A percentile compares a stretch with the other conserved stretches of the same genome.
Conservation (phyloP, 768 basidiomycete species). For the Dioszegia aurantiaca region DNA sequence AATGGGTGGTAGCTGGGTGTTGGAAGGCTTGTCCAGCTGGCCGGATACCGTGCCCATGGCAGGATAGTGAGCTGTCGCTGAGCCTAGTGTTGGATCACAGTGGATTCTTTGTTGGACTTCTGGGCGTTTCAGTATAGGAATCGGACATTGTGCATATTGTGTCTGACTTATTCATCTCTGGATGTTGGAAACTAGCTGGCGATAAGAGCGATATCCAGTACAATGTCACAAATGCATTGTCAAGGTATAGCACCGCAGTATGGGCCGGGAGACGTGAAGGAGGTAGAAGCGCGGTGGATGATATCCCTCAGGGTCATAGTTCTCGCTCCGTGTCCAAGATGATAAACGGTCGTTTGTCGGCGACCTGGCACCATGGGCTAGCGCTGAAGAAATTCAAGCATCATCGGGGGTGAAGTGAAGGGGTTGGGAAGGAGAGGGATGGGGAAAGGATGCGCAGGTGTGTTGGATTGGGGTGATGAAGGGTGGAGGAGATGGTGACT, state of each 20-base stretch:
- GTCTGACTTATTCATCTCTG: too few relatives aligned
- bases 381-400: slow-evolving; percentile 52
- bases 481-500: neutral
- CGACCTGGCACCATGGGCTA: slow-evolving; percentile 37
- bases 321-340: slow-evolving; percentile 40
- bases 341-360: slow-evolving; percentile 32
- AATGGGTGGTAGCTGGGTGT: slow-evolving; percentile 1
- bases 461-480: too few relatives aligned
- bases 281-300: too few relatives aligned
- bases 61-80: too few relatives aligned
- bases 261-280: neutral
- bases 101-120: too few relatives aligned
- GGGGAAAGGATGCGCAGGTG: slow-evolving; percentile 4
- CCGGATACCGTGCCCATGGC: too few relatives aligned
- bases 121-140: too few relatives aligned
- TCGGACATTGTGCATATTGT: too few relatives aligned
- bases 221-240: neutral
- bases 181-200: too few relatives aligned
- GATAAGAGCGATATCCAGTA: too few relatives aligned
- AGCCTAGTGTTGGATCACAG: too few relatives aligned
- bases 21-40: too few relatives aligned
- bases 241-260: neutral
- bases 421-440: neutral
- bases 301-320: slow-evolving; percentile 42
- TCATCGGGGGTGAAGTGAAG: slow-evolving; percentile 32